These are phyloP conservation scores for Cutaneotrichosporon cyanovorans DNA, from an alignment of 1,284 basidiomycete genomes.

Conservation along the genomic window DNA sequence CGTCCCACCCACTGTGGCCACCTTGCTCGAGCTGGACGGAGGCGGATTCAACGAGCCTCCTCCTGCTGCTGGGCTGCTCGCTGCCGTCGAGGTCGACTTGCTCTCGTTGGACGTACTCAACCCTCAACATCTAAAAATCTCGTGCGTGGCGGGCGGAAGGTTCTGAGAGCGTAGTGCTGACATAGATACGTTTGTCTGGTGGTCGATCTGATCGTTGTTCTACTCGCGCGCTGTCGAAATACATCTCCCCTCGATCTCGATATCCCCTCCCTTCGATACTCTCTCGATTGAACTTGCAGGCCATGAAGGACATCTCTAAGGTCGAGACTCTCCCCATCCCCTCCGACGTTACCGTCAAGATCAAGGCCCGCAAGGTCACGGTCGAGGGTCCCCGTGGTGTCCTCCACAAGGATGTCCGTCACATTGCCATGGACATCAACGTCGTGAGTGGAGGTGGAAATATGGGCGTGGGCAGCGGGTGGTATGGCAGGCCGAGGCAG, in stretches of 20 bases:
- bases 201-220: too few relatives aligned
- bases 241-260: neutral
- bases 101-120: neutral
- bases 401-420: constrained; percentile 82
- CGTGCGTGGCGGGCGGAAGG: constrained; percentile 6
- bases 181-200: too few relatives aligned
- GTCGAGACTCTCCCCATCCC: constrained; percentile 85
- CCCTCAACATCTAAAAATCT: constrained; percentile 5
- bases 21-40: too few relatives aligned
- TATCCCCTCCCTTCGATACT: neutral
- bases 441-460: constrained; percentile 53
- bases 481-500: neutral
- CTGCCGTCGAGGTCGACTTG: too few relatives aligned
- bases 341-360: constrained; percentile 68
- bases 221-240: neutral
- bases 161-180: neutral
- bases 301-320: constrained; percentile 48
- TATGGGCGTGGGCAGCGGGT: too few relatives aligned
- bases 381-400: constrained; percentile 85
- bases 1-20: too few relatives aligned
- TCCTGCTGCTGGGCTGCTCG: neutral
- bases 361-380: constrained; percentile 83
- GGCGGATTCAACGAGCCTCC: too few relatives aligned
- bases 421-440: constrained; percentile 95
- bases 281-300: constrained; percentile 9